Evolutionary conservation across 108 stramenopile genomes (phyloP).

Genomic region (Stephanodiscus minutulus): DNA sequence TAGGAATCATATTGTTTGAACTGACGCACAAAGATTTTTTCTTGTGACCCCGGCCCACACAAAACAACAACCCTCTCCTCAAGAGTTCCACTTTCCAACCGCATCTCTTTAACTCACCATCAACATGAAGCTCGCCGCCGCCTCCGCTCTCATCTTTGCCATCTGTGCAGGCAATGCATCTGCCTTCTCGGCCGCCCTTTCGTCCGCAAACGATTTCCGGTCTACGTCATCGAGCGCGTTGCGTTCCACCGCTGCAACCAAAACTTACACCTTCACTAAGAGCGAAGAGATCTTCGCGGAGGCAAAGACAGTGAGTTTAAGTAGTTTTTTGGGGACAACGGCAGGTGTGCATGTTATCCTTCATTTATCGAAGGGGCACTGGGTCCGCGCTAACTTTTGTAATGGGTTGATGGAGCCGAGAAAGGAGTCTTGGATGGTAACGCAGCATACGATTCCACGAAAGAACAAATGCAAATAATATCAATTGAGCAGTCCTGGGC

Average conservation of each 20-base stretch:
- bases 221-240: conserved; percentile 30
- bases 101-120: background rate
- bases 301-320: conserved; percentile 75
- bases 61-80: background rate
- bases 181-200: conserved; percentile 61
- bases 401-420: background rate
- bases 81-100: background rate
- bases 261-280: conserved; percentile 79
- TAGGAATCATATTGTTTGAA: background rate
- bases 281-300: conserved; percentile 88
- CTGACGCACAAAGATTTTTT: background rate
- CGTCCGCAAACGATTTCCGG: conserved; percentile 1
- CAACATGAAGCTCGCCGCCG: conserved; percentile 71
- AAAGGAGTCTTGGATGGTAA: background rate
- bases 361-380: background rate
- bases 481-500: conserved; percentile 5
- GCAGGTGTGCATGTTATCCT: background rate
- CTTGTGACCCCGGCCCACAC: background rate
- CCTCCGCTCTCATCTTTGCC: conserved; percentile 59
- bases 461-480: conserved; percentile 12
- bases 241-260: conserved; percentile 45
- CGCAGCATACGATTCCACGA: background rate
- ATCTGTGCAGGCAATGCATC: conserved; percentile 51
- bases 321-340: background rate
- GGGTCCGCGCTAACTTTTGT: too few relatives aligned